A percentile compares a stretch with the other conserved stretches of the same genome.
These are phyloP conservation scores for Zygotorulaspora chibaensis DNA, from an alignment of 805 yeast genomes.

Conservation along the genomic window DNA sequence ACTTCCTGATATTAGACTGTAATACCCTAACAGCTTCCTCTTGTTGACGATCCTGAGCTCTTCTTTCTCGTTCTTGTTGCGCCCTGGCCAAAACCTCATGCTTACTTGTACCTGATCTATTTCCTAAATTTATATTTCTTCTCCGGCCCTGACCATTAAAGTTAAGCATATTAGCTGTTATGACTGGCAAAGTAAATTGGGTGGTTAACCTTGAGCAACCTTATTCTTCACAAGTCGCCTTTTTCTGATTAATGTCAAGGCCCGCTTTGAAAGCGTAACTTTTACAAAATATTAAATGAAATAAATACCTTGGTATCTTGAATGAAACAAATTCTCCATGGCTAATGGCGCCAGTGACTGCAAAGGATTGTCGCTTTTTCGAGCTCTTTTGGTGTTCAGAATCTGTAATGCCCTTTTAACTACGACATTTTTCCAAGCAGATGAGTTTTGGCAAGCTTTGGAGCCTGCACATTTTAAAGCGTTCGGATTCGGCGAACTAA, in stretches of 20 bases:
- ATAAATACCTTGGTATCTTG: neutral
- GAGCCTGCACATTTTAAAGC: slow-evolving; percentile 84
- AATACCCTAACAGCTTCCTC: slow-evolving; percentile 47
- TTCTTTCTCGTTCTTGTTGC: slow-evolving; percentile 56
- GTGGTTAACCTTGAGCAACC: no score
- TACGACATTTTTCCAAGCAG: slow-evolving; percentile 87
- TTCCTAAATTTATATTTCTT: slow-evolving; percentile 58
- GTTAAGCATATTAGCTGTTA: slow-evolving; percentile 37
- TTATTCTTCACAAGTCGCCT: no score
- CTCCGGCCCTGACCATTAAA: slow-evolving; percentile 64
- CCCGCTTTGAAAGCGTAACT: no score
- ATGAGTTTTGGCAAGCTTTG: slow-evolving; percentile 87
- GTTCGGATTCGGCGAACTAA: slow-evolving; percentile 74
- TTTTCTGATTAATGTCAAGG: no score
- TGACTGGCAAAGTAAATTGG: neutral
- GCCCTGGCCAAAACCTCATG: slow-evolving; percentile 56
- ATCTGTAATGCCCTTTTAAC: slow-evolving; percentile 59
- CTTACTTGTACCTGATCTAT: slow-evolving; percentile 37
- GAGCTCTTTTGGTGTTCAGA: slow-evolving; percentile 42
- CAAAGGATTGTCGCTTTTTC: slow-evolving; percentile 11
- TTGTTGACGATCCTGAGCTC: slow-evolving; percentile 53
- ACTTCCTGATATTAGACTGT: slow-evolving; percentile 46
- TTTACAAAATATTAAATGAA: no score
- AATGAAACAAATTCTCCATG: no score
- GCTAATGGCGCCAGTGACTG: no score